Evolutionary conservation across 129 eudicot genomes (phyloP).

Genomic region (Tanacetum coccineum): DNA sequence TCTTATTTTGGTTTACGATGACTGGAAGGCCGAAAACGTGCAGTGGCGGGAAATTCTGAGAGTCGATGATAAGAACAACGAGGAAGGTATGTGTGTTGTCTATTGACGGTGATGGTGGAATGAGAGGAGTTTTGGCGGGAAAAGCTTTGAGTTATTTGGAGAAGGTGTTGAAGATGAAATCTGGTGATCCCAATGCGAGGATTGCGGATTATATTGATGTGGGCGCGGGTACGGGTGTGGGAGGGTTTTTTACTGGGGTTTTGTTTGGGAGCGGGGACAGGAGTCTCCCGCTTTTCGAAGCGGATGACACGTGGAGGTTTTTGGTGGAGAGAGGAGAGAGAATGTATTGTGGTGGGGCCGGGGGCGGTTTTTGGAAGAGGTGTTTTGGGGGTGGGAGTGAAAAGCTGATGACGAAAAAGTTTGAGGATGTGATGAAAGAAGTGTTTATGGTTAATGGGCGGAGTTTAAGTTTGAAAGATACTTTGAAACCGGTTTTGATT

Average conservation of each 20-base stretch:
- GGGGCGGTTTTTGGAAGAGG: conserved; percentile 18
- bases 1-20: conserved; percentile 74
- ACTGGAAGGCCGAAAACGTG: conserved; percentile 55
- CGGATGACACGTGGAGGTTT: conserved; percentile 40
- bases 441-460: conserved; percentile 23
- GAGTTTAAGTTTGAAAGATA: conserved; percentile 33
- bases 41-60: conserved; percentile 34
- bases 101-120: conserved; percentile 85
- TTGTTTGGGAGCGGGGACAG: conserved; percentile 23
- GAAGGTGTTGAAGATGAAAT: conserved; percentile 49
- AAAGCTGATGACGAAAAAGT: not conserved
- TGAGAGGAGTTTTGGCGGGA: conserved; percentile 60
- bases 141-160: conserved; percentile 65
- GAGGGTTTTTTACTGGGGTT: conserved; percentile 34
- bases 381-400: conserved; percentile 17
- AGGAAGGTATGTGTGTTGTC: conserved; percentile 64
- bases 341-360: conserved; percentile 20
- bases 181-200: conserved; percentile 70
- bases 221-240: conserved; percentile 30
- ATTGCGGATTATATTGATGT: conserved; percentile 36
- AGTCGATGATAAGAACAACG: conserved; percentile 58
- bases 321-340: conserved; percentile 29
- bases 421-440: conserved; percentile 28
- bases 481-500: conserved; percentile 36
- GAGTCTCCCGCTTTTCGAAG: conserved; percentile 24